Base-by-base conservation (phyloP, 2,329 filamentous ascomycete genomes). In the Eutypella sp. region DNA sequence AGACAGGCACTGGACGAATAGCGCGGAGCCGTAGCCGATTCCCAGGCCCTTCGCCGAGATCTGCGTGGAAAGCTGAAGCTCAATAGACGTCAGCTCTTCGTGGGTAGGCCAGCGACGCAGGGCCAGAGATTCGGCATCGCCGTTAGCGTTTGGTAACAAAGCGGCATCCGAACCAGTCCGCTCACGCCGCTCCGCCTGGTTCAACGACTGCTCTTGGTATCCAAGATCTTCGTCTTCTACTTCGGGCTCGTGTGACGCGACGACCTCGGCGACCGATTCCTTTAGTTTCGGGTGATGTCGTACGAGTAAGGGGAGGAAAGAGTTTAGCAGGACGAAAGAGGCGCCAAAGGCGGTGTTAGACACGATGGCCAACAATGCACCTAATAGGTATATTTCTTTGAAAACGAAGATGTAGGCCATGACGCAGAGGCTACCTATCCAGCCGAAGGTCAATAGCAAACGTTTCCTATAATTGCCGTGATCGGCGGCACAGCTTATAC, bases 331-430 rank as follows among this genome's bases (percentile, higher is more conserved):
- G 3, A 99, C 93, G 64, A 96, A 97, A 0, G 90, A 96, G 15
- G 91, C 90, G 19, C 93, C 93, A 61, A 96, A 95, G 38, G 89
- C 92, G 1, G 89, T 95, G 64, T 97, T 97, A 29, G 91, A 87
- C 41, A 97, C 73, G 53, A 97, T 89, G 24, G 93, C 91, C 48
- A 96, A 75, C 2, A 97, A 54, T 3, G 87, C 88, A 38, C 87
- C 92, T 10, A 97, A 66, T 3, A 96, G 61, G 61, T 96, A 97
- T 9, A 89, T 72, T 38, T 79, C 76, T 23, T 89, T 84, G 34
- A 79, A 78, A 44, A 96, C 76, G 22, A 85, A 84, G 41, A 99
- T 78, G 69, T 95, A 97, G 4, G 87, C 72, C 88, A 97, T 96
- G 40, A 91, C 95, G 23, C 85, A 79, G 39, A 87, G 67, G 55